Evolutionary conservation across 768 basidiomycete genomes (phyloP), one percentile per base, ranked within the genome.

Genomic region (Suillus sp.): DNA sequence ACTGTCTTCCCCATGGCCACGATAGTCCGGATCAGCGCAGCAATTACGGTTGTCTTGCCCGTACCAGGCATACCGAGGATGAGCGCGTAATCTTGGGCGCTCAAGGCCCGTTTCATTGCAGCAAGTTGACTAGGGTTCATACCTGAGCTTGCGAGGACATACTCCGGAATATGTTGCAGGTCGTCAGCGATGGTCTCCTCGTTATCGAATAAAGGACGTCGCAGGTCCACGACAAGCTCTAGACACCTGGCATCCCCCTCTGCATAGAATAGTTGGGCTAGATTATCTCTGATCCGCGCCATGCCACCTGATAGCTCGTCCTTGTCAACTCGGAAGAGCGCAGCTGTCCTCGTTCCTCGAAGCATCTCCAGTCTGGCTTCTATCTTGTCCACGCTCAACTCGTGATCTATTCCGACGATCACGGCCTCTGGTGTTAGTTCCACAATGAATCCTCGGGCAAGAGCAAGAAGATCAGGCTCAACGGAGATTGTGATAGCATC

Each of bases 21-120:
- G 16, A 99, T 77, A 55, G 83, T 83, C 69, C 86, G 83, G 71
- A 99, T 95, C 55, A 97, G 84, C 37, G 93, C 89, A 1, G 92
- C 93, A 65, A 97, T 91, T 4, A 97, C 91, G 1, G 95, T 96
- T 48, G 96, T 97, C 78, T 99, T 99, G 9, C 97, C 96, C 4
- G 96, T 99, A 0, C 97, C 97, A 9, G 97, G 97, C 97, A 99
- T 98, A 18, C 97, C 97, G 8, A 99, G 81, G 32, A 99, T 85
- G 62, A 99, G 78, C 1, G 96, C 90, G 72, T 98, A 99, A 74
- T 99, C 95, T 62, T 85, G 79, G 2, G 97, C 94, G 7, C 81
- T 78, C 30, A 99, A 72, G 3, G 90, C 92, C 68, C 87, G 91
- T 25, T 77, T 74, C 73, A 96, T 83, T 1, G 96, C 96, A 8